These are phyloP conservation scores for Amaranthus hypochondriacus DNA, from an alignment of 148 eudicot genomes.

Conservation along the genomic window DNA sequence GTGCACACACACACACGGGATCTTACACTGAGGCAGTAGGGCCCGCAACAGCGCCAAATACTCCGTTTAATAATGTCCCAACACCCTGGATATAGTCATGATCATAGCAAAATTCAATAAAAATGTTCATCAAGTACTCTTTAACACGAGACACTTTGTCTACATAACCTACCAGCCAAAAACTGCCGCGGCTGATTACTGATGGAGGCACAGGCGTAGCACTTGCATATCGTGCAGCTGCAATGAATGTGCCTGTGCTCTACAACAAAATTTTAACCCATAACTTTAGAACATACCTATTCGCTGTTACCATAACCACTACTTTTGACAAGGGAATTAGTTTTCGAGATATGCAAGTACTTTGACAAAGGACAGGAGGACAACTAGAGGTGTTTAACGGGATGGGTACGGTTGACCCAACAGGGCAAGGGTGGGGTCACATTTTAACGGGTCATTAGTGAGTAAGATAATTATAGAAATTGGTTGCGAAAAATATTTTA, in stretches of 20 bases:
- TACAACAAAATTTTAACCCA: constrained; percentile 12
- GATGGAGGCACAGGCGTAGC: constrained; percentile 91
- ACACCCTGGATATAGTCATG: constrained; percentile 38
- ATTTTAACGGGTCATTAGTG: too few relatives aligned
- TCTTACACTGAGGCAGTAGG: constrained; percentile 67
- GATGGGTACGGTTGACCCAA: too few relatives aligned
- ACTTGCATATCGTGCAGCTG: constrained; percentile 74
- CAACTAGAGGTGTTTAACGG: too few relatives aligned
- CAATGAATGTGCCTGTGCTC: constrained; percentile 75
- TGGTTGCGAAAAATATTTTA: too few relatives aligned
- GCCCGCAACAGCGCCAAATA: constrained; percentile 56
- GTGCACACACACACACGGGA: not conserved
- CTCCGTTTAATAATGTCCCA: constrained; percentile 51
- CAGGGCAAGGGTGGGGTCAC: too few relatives aligned
- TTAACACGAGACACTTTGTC: not conserved
- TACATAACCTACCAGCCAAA: constrained; percentile 57
- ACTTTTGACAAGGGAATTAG: too few relatives aligned
- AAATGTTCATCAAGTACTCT: not conserved
- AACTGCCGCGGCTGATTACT: constrained; percentile 58
- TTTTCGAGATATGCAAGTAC: too few relatives aligned
- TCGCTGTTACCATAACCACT: too few relatives aligned
- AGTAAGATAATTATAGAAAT: too few relatives aligned
- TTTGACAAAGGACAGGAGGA: too few relatives aligned
- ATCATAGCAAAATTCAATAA: not conserved
- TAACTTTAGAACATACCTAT: too few relatives aligned